phyloP scores from a whole-genome alignment of 352 stramenopile genomes.

The Phytophthora tentaculata region DNA sequence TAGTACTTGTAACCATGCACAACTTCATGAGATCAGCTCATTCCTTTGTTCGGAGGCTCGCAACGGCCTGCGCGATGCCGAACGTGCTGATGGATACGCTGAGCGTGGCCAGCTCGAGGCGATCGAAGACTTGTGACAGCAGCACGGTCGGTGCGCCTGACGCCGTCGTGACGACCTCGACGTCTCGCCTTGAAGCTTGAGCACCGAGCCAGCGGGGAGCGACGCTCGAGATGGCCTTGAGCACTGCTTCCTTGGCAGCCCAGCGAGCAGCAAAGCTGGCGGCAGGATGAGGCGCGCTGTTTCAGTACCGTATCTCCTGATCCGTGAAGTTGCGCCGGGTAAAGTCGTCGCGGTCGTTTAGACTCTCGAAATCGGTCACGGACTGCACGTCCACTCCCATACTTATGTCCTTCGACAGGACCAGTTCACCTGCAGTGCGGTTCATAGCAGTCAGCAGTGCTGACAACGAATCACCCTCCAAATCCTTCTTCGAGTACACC shows the following conservation, averaged over 20 bases:
- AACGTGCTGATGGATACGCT: constrained; percentile 92
- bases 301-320: constrained; percentile 88
- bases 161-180: constrained; percentile 85
- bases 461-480: constrained; percentile 40
- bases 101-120: constrained; percentile 68
- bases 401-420: constrained; percentile 60
- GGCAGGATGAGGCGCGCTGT: constrained; percentile 75
- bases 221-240: constrained; percentile 90
- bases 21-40: too few species aligned
- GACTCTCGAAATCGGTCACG: constrained; percentile 82
- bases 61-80: constrained; percentile 83
- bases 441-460: constrained; percentile 64
- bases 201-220: constrained; percentile 74
- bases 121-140: constrained; percentile 85
- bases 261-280: constrained; percentile 88
- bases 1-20: too few species aligned
- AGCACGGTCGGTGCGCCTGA: constrained; percentile 80
- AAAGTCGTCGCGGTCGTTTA: constrained; percentile 79
- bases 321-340: constrained; percentile 90
- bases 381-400: constrained; percentile 88
- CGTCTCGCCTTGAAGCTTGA: constrained; percentile 79
- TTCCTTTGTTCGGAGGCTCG: too few species aligned
- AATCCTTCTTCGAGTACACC: constrained; percentile 22
- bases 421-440: constrained; percentile 54
- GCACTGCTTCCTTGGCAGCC: constrained; percentile 90